Evolutionary conservation across 148 eudicot genomes (phyloP), one percentile per base, ranked within the genome.

Genomic region (Fagopyrum tataricum): DNA sequence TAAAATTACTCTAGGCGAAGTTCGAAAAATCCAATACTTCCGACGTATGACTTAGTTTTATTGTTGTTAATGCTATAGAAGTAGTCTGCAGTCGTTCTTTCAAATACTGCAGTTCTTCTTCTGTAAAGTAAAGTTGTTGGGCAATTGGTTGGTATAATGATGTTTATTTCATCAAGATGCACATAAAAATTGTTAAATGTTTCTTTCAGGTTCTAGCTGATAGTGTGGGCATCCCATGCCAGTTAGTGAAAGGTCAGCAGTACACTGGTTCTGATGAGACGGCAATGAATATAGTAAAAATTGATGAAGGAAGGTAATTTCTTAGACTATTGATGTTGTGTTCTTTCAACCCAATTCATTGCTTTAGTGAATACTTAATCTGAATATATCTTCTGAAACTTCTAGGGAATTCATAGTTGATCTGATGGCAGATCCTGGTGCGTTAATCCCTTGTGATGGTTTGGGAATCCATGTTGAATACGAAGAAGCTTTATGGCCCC

Each of bases 321-420:
- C 71, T 42, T 78, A 17, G n/a, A 48, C 39, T 9, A 31, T 59
- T 59, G 67, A 59, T 26, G 26, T 59, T 21, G 31, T 59, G 7
- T 59, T 53, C 18, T 74, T 71, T 43, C 37, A 37, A 48, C 17
- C 53, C 53, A 48, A 10, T 26, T 73, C 44, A 72, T 31, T 48
- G 66, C 68, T 61, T 67, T 58, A 42, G 53, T 17, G 13, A 12
- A 48, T 11, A 48, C 13, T 8, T 48, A 31, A 31, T 31, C 37
- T 31, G 37, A 31, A 31, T 31, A 48, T 13, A 14, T 12, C 15
- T 48, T 48, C 53, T 48, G 53, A 12, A 48, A 12, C 73, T 87
- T 83, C 44, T 90, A 93, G 98, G 95, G 98, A 93, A 79, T 93
- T 86, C 80, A 91, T 93, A 79, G 89, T 93, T 81, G 98, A 91